Evolutionary conservation across 108 stramenopile genomes (phyloP), one percentile per base, ranked within the genome.

Genomic region (Nitzschia palea): DNA sequence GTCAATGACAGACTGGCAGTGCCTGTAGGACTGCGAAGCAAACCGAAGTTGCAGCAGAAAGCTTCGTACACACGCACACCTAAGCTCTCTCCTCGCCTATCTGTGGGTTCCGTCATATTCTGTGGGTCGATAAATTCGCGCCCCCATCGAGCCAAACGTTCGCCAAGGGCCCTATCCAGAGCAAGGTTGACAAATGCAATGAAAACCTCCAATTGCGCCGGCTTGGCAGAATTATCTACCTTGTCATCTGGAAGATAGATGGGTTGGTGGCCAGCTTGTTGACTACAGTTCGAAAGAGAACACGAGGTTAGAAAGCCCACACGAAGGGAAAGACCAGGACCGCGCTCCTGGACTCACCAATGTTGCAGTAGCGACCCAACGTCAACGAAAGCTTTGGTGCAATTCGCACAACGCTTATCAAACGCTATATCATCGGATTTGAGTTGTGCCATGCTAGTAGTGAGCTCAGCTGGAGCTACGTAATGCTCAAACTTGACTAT

Each of bases 61-160:
- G 86, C 86, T 48, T 71, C 58, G 65, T 79, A 87, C 26, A 87
- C 77, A 2, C 55, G 58, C 6, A 83, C 80, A 3, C 86, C 86
- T 4, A 83, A 67, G 4, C 55, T 35, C 3, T 59, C 56, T 15
- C 78, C 75, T n/a, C 64, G 51, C 30, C 58, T 57, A 34, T 82
- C 82, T n/a, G 12, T 63, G 2, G 81, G 79, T 30, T 82, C 81
- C 12, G 58, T 78, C 37, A 78, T 57, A 17, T 68, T 65, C 1
- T 68, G 44, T 8, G 82, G 80, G 54, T 87, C 86, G 52, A 83
- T 81, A 44, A 66, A 80, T 23, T 83, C 78, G 0, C 60, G 27
- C n/a, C 86, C 86, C 86, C 86, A 87, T 27, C 55, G 52, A 3
- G 73, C 70, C 47, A 87, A 40, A 10, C 82, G 62, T 48, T 87